Percentiles rank a stretch among this genome's conserved stretches.
Conservation (phyloP, 2,329 filamentous ascomycete genomes). For the Geoglossum cookeanum region DNA sequence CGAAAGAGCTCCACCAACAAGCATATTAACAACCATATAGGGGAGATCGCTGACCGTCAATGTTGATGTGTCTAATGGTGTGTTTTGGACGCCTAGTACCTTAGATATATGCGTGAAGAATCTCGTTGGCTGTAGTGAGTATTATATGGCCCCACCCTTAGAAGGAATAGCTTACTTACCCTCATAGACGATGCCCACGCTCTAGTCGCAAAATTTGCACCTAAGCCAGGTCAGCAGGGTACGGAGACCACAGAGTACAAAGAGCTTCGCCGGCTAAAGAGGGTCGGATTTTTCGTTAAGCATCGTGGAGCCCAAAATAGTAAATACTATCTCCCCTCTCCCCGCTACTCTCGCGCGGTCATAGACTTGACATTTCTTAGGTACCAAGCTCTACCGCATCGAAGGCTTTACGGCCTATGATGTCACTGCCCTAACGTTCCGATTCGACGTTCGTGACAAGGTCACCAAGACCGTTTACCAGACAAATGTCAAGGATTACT, state of each 20-base stretch:
- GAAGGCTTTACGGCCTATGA: constrained; percentile 24
- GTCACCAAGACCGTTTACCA: constrained; percentile 23
- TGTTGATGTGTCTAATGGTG: constrained; percentile 77
- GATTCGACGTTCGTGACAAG: constrained; percentile 22
- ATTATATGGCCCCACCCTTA: constrained; percentile 2
- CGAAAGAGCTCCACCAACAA: background rate
- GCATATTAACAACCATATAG: constrained; percentile 14
- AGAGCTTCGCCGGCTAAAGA: constrained; percentile 24
- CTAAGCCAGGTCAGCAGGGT: background rate
- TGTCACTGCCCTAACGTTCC: constrained; percentile 24
- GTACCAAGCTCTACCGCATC: constrained; percentile 28
- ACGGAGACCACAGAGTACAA: constrained; percentile 8
- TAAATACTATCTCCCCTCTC: background rate
- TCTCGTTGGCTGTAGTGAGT: background rate
- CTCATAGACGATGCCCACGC: background rate
- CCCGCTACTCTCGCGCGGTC: background rate
- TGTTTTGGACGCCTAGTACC: constrained; percentile 49
- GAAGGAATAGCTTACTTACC: constrained; percentile 18
- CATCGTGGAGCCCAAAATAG: constrained; percentile 19
- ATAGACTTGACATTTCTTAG: background rate
- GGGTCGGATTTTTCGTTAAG: constrained; percentile 21
- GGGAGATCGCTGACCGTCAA: constrained; percentile 58
- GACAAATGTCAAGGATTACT: constrained; percentile 35
- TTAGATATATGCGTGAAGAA: constrained; percentile 19
- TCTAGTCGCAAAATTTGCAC: background rate